phyloP scores from a whole-genome alignment of 73 alveolate species.

The Symbiodinium natans region DNA sequence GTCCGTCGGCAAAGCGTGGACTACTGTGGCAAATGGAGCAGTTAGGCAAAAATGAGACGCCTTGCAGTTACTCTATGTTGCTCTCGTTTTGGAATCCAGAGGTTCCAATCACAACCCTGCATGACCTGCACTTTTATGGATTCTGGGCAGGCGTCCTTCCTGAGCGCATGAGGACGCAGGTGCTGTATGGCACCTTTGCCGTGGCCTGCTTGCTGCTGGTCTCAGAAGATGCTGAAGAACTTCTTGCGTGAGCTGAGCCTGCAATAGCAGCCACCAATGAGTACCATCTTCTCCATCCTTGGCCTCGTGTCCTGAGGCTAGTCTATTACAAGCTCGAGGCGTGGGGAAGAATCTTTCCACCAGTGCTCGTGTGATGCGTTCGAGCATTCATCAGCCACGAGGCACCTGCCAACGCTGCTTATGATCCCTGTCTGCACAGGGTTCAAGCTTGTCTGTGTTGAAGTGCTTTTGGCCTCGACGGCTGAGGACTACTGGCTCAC shows the following conservation, averaged over 20 bases:
- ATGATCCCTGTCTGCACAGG: slow-evolving; percentile 21
- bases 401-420: slow-evolving; percentile 93
- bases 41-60: background rate
- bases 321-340: slow-evolving; percentile 92
- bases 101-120: background rate
- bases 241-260: too few species aligned
- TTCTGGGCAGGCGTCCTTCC: background rate
- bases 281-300: background rate
- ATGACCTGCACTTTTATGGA: too few species aligned
- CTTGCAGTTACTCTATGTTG: background rate
- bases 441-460: background rate
- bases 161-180: slow-evolving; percentile 44
- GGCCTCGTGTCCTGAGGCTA: slow-evolving; percentile 10
- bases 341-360: background rate
- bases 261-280: too few species aligned
- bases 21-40: background rate
- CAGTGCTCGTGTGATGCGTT: background rate
- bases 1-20: background rate
- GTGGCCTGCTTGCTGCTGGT: slow-evolving; percentile 50
- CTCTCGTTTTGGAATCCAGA: background rate
- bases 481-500: slow-evolving; percentile 91
- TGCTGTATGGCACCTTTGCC: slow-evolving; percentile 65
- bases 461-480: background rate
- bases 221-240: background rate
- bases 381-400: background rate